phyloP scores from a whole-genome alignment of 2,329 filamentous ascomycete genomes.

The Phialophora chinensis region DNA sequence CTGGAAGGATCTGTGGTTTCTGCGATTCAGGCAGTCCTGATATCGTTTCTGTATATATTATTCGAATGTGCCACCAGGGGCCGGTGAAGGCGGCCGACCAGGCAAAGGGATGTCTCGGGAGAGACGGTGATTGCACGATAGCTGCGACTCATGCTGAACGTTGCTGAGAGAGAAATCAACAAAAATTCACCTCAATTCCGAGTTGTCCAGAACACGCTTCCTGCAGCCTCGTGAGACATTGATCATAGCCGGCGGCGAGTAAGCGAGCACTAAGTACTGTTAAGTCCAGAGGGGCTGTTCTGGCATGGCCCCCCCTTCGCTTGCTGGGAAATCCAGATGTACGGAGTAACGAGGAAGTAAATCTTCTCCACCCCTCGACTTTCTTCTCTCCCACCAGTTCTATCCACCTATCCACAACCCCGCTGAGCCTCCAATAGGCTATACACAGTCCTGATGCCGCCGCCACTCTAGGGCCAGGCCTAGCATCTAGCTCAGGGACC shows the following conservation, averaged over 20 bases:
- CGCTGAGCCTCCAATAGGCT: background rate
- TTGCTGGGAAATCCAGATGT: background rate
- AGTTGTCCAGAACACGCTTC: background rate
- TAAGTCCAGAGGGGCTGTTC: background rate
- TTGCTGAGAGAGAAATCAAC: background rate
- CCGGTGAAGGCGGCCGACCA: background rate
- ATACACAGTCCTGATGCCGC: background rate
- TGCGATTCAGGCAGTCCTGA: constrained; percentile 25
- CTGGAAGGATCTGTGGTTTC: background rate
- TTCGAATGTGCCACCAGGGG: background rate
- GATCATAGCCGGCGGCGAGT: background rate
- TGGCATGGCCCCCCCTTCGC: constrained; percentile 1
- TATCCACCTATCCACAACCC: background rate
- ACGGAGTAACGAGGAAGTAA: background rate
- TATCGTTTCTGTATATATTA: constrained; percentile 22
- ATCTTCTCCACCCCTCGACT: constrained; percentile 6
- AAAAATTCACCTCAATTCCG: background rate
- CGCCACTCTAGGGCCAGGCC: background rate
- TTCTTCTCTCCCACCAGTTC: background rate
- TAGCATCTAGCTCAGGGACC: background rate
- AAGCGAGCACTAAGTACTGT: background rate
- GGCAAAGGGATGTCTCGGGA: background rate
- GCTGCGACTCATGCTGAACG: background rate
- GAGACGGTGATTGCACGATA: constrained; percentile 1
- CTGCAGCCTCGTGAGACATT: background rate